Percentiles rank a stretch among this genome's conserved stretches.
These are phyloP conservation scores for Tuber aestivum DNA, from an alignment of 495 filamentous ascomycete genomes.

Conservation along the genomic window DNA sequence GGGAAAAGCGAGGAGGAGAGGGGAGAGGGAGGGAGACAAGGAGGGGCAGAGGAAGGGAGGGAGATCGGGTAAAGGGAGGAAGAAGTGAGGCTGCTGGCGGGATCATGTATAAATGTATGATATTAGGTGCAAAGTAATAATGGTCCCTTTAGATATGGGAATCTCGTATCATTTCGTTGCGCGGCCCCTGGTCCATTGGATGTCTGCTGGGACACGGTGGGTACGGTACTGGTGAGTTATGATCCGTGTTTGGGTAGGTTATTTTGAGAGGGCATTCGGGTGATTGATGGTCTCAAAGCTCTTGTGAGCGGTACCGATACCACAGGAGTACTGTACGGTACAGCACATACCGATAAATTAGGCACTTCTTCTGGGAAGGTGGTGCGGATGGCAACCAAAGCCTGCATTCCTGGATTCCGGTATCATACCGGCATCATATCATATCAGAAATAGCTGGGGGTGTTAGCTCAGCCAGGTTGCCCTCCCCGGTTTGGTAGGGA, in stretches of 20 bases:
- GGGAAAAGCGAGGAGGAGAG: background rate
- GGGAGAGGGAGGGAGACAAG: background rate
- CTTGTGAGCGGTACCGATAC: background rate
- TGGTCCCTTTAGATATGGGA: background rate
- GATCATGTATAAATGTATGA: background rate
- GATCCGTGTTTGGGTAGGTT: background rate
- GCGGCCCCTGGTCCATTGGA: background rate
- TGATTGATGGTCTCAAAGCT: background rate
- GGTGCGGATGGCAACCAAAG: background rate
- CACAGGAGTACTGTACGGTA: background rate
- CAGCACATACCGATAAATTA: no score
- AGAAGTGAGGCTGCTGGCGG: background rate
- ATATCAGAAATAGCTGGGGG: no score
- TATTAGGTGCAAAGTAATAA: background rate
- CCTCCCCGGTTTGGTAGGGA: no score
- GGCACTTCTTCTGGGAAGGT: background rate
- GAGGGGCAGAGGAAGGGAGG: background rate
- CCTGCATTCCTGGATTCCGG: background rate
- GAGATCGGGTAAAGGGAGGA: background rate
- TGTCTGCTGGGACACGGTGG: background rate
- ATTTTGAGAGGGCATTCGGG: background rate
- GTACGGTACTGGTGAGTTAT: no score
- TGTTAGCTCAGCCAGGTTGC: no score
- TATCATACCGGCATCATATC: no score
- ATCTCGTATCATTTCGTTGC: background rate